Percentiles rank a stretch among this genome's conserved stretches.
These are phyloP conservation scores for Schizochytrium sp. DNA, from an alignment of 108 stramenopile genomes.

Conservation along the genomic window DNA sequence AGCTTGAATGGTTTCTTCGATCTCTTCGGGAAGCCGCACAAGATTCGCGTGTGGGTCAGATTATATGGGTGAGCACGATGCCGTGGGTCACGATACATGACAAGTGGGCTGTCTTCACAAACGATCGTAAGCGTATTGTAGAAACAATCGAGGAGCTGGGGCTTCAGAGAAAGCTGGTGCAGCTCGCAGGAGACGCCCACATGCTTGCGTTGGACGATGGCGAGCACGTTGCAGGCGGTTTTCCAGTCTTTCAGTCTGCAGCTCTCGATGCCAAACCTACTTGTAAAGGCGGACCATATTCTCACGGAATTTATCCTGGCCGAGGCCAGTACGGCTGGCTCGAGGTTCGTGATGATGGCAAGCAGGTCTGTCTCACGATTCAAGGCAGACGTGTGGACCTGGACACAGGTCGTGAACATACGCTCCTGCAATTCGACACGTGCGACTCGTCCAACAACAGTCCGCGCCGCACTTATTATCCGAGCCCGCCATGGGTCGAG, in stretches of 20 bases:
- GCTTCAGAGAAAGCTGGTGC: neutral
- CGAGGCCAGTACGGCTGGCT: conserved; percentile 17
- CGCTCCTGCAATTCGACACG: neutral
- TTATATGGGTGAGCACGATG: conserved; percentile 19
- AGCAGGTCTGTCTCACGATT: neutral
- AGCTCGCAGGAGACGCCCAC: conserved; percentile 22
- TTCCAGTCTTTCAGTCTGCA: conserved; percentile 23
- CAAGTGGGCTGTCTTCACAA: conserved; percentile 14
- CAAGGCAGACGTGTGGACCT: neutral
- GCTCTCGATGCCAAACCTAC: conserved; percentile 3
- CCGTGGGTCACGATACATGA: neutral
- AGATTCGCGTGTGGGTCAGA: neutral
- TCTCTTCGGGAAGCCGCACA: neutral
- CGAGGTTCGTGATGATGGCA: neutral
- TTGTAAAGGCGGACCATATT: conserved; percentile 21
- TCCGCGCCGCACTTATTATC: neutral
- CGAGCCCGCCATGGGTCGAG: neutral
- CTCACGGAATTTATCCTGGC: conserved; percentile 13
- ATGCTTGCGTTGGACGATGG: conserved; percentile 24
- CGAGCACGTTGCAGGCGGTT: neutral
- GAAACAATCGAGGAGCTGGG: neutral
- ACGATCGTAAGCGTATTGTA: neutral
- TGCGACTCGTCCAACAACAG: neutral
- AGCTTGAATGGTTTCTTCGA: neutral
- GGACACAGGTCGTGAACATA: neutral